Evolutionary conservation across 2,329 filamentous ascomycete species (phyloP), one percentile per base, ranked within the genome.

Genomic region (Fusarium longipes): DNA sequence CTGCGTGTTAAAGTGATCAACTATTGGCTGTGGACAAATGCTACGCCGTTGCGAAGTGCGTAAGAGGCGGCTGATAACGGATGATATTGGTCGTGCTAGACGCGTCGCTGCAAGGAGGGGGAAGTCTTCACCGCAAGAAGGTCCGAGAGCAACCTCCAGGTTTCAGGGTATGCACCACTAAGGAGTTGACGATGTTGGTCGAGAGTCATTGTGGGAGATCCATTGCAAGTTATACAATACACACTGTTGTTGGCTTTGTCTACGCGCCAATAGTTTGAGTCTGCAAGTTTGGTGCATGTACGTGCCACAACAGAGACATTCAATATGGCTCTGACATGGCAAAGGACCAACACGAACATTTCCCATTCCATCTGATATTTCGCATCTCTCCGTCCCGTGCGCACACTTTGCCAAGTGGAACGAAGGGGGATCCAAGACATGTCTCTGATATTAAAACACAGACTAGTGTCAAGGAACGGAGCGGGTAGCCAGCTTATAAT

Each of bases 1-100:
- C 58, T 44, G 40, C 49, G 36, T 33, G 38, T 36, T 12, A 35
- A 29, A 25, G 33, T 49, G 22, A 17, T 43, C n/a, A 49, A 32
- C 27, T 42, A 59, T 67, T 62, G 63, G 50, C 35, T 40, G 8
- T n/a, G 36, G 32, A 38, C 15, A 15, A n/a, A 9, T 65, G 49
- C 54, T 58, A 51, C 48, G 48, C 63, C 39, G 58, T 54, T 54
- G 52, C 43, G 36, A 54, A 54, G 61, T 70, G 70, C 65, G 70
- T 49, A 55, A 63, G 64, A 32, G 60, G 67, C 70, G 70, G 62
- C 42, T 72, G 57, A 47, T 20, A 29, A 25, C 15, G 20, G 32
- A 25, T 38, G 11, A 63, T 48, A 48, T 48, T 63, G 59, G 57
- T 29, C 8, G 17, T 35, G 24, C 33, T 72, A 72, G 57, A 61